A percentile compares a stretch with the other conserved stretches of the same genome.
These are phyloP conservation scores for Penicillium steckii DNA, from an alignment of 495 filamentous ascomycete species.

Conservation along the genomic window DNA sequence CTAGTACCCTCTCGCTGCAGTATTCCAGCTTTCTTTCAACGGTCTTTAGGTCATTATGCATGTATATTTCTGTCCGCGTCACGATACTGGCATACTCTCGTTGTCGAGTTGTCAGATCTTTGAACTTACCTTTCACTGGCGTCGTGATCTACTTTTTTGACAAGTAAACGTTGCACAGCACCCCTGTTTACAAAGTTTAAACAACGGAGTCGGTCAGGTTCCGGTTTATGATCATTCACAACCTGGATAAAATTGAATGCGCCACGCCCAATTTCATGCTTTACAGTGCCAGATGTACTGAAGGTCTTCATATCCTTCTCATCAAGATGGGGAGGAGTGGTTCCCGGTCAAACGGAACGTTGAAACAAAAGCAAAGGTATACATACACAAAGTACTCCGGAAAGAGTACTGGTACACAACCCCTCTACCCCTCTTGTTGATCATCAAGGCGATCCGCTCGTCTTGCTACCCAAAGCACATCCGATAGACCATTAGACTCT, in stretches of 20 bases:
- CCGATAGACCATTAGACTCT: conserved; percentile 10
- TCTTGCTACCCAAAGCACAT: conserved; percentile 5
- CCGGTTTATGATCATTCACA: conserved; percentile 3
- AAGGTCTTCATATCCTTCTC: too few species aligned
- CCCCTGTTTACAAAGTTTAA: conserved; percentile 9
- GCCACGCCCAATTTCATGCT: neutral
- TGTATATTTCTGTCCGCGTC: neutral
- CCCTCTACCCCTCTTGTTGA: conserved; percentile 2
- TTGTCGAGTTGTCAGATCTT: neutral
- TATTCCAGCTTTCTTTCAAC: neutral
- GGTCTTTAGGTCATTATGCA: too few species aligned
- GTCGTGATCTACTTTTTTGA: conserved; percentile 5
- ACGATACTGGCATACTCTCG: neutral
- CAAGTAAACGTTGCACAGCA: conserved; percentile 18
- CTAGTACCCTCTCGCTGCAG: neutral
- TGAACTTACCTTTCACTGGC: neutral
- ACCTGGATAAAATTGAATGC: conserved; percentile 5
- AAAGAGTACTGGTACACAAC: too few species aligned
- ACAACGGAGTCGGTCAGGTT: conserved; percentile 12
- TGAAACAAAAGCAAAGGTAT: neutral
- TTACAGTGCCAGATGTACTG: too few species aligned
- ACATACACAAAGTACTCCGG: too few species aligned
- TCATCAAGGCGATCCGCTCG: conserved; percentile 10
- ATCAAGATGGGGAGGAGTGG: conserved; percentile 1
- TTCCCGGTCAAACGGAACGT: conserved; percentile 6